Evolutionary conservation across 805 yeast species (phyloP).

Genomic region (Zygoascus bituminiphila): DNA sequence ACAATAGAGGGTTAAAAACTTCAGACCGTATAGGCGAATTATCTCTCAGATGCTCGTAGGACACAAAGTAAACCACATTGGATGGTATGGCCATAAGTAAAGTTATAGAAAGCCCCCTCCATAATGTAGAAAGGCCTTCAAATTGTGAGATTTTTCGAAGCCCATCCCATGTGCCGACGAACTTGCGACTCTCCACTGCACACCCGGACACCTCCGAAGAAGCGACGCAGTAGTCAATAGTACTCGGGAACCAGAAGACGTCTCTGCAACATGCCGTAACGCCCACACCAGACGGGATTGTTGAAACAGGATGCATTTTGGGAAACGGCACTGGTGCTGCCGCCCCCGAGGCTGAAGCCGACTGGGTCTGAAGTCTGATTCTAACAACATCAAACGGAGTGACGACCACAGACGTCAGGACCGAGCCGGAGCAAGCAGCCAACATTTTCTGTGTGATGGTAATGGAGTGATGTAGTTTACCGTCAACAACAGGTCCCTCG

Average conservation of each 20-base stretch:
- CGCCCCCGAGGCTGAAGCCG: constrained; percentile 16
- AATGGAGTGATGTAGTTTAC: neutral
- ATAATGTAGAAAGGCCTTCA: constrained; percentile 72
- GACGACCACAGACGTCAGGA: constrained; percentile 33
- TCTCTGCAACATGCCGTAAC: constrained; percentile 33
- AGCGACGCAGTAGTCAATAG: constrained; percentile 31
- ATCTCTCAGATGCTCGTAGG: constrained; percentile 81
- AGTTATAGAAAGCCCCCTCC: constrained; percentile 84
- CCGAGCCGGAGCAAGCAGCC: constrained; percentile 36
- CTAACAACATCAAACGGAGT: constrained; percentile 39
- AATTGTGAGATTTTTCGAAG: constrained; percentile 51
- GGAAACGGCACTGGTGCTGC: neutral
- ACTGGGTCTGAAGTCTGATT: constrained; percentile 35
- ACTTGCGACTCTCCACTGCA: constrained; percentile 34
- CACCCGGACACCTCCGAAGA: constrained; percentile 26
- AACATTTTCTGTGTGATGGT: constrained; percentile 25
- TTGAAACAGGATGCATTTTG: constrained; percentile 17
- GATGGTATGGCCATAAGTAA: constrained; percentile 84
- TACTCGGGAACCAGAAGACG: constrained; percentile 32
- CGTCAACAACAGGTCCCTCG: neutral
- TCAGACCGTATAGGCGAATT: constrained; percentile 46
- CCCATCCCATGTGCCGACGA: constrained; percentile 71
- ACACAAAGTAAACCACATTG: constrained; percentile 87
- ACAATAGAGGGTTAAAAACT: constrained; percentile 60
- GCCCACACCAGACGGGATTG: constrained; percentile 28